These are phyloP conservation scores for Bauhinia variegata DNA, from an alignment of 306 rosid genomes.

Conservation along the genomic window DNA sequence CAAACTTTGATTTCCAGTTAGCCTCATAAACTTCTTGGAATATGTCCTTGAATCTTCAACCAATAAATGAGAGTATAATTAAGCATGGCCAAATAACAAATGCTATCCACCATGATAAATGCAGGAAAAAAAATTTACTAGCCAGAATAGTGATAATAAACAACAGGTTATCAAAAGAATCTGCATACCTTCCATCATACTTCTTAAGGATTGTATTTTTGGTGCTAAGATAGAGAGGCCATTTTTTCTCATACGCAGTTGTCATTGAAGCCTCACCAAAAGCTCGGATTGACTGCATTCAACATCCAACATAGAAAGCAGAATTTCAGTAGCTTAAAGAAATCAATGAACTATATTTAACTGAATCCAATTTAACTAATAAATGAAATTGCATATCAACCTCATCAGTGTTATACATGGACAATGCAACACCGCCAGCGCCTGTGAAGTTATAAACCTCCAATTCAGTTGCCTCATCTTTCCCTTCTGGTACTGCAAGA, in stretches of 20 bases:
- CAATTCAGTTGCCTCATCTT: slow-evolving; percentile 68
- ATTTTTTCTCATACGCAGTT: slow-evolving; percentile 84
- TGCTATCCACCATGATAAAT: background rate
- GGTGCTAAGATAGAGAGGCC: slow-evolving; percentile 99
- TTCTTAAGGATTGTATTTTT: slow-evolving; percentile 97
- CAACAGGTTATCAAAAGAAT: slow-evolving; percentile 23
- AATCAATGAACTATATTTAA: slow-evolving; percentile 27
- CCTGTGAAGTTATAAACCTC: slow-evolving; percentile 92
- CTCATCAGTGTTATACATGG: slow-evolving; percentile 99
- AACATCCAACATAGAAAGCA: slow-evolving; percentile 27
- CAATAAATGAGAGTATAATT: slow-evolving; percentile 32
- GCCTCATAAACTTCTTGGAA: slow-evolving; percentile 98
- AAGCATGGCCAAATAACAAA: slow-evolving; percentile 1
- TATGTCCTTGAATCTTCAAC: slow-evolving; percentile 93
- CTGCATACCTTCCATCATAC: slow-evolving; percentile 91
- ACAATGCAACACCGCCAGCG: slow-evolving; percentile 85
- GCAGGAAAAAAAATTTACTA: background rate
- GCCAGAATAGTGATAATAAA: background rate
- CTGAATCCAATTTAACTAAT: background rate
- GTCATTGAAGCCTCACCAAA: slow-evolving; percentile 95
- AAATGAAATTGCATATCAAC: slow-evolving; percentile 48
- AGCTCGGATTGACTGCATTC: slow-evolving; percentile 76
- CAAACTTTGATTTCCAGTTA: slow-evolving; percentile 87
- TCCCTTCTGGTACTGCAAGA: slow-evolving; percentile 75
- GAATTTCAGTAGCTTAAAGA: slow-evolving; percentile 30